phyloP scores from a whole-genome alignment of 257 asterid genomes.

The Sherardia arvensis region DNA sequence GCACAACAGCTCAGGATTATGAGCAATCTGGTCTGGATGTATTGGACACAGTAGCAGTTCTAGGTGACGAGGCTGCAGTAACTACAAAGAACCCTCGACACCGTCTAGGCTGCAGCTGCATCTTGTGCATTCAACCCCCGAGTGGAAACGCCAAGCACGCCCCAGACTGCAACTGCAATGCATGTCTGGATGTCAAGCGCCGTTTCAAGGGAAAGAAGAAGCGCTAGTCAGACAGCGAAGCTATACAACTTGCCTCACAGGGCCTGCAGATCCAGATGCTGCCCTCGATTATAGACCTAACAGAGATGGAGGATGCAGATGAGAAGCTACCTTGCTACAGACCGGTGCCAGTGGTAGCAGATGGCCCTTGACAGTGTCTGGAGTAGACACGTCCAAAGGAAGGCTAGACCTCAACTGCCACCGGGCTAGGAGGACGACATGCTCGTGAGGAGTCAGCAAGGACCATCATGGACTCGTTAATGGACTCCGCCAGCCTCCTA shows the following conservation, averaged over 20 bases:
- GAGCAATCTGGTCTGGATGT: slow-evolving; percentile 92
- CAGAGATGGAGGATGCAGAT: slow-evolving; percentile 33
- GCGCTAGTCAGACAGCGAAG: slow-evolving; percentile 60
- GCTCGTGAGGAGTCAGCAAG: too few species aligned
- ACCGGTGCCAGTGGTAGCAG: too few species aligned
- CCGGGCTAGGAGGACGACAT: too few species aligned
- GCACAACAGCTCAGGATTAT: slow-evolving; percentile 23
- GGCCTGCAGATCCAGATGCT: slow-evolving; percentile 29
- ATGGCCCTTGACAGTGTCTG: too few species aligned
- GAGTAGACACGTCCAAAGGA: too few species aligned
- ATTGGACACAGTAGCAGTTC: slow-evolving; percentile 81
- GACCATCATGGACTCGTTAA: too few species aligned
- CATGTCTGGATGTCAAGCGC: slow-evolving; percentile 66
- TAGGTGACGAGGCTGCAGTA: slow-evolving; percentile 77
- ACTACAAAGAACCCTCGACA: slow-evolving; percentile 94
- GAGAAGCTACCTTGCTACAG: slow-evolving; percentile 30
- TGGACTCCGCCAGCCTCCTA: too few species aligned
- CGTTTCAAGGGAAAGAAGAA: slow-evolving; percentile 90
- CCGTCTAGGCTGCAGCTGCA: slow-evolving; percentile 91
- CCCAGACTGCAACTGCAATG: slow-evolving; percentile 80
- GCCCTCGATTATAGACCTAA: slow-evolving; percentile 6
- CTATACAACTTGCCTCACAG: slow-evolving; percentile 45
- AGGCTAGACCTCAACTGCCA: slow-evolving; percentile 72
- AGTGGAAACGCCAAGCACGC: slow-evolving; percentile 92
- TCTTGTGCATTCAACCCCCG: slow-evolving; percentile 97